Evolutionary conservation across 441 rosid species (phyloP), one percentile per base, ranked within the genome.

Genomic region (Adansonia gregorii): DNA sequence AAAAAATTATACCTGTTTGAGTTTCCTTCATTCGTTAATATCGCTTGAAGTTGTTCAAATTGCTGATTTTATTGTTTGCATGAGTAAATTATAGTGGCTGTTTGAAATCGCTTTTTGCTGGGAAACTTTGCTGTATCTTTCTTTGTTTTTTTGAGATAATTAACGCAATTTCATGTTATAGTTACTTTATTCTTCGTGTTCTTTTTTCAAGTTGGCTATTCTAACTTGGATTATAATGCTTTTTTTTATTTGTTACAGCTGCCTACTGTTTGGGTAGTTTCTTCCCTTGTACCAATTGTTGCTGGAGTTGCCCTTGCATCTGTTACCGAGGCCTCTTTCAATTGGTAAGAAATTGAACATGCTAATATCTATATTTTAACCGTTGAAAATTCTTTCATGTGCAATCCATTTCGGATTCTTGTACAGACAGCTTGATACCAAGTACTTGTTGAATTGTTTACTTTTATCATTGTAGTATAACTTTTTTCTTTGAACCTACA

Each of bases 251-350:
- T 82, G 76, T 55, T 72, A 52, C 91, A 96, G 99, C 35, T 82
- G 65, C 99, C 99, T 19, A 91, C 97, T 67, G 76, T 83, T 54
- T 96, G 95, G 98, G 97, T 96, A 10, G 89, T 96, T 74, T 84
- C 81, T 86, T 91, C 99, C 78, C 92, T 96, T 67, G 0, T 94
- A 61, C 99, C 98, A 27, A 93, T 96, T 78, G 97, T 91, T 86
- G 96, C 98, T 78, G 99, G 99, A 58, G 99, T 96, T 77, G 98
- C 88, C 6, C 93, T 96, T 84, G 99, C 99, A 76, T 96, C 99
- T 39, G 84, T 88, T 8, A 92, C 98, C 3, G 98, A 96, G 87
- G 95, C 87, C 70, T 94, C 99, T 70, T 96, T 96, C 78, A 96
- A 96, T 81, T 96, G 99, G 98, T 94, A 84, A 78, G 86, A 54